These are phyloP conservation scores for Pyrus betulifolia DNA, from an alignment of 306 rosid genomes.

Conservation along the genomic window DNA sequence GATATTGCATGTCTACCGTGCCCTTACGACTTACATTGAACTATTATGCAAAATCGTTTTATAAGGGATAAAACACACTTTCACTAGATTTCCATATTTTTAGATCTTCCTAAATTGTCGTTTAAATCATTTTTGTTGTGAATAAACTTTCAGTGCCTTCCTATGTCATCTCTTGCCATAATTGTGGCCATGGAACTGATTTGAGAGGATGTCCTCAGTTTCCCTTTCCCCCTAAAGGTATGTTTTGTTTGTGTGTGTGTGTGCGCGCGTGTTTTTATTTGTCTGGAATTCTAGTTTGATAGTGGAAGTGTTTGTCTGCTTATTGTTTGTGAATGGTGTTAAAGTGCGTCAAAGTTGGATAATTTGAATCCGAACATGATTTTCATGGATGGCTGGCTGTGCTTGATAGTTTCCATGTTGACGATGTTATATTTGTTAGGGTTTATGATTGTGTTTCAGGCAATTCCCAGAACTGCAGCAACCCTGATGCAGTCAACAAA, in stretches of 20 bases:
- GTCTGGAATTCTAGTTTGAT: too few relatives aligned
- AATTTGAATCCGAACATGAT: neutral
- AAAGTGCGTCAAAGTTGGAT: too few relatives aligned
- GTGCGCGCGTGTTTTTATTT: neutral
- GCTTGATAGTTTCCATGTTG: neutral
- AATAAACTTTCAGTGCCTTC: constrained; percentile 75
- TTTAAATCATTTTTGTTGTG: neutral
- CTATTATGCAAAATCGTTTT: too few relatives aligned
- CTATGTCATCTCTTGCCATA: constrained; percentile 53
- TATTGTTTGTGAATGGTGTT: too few relatives aligned
- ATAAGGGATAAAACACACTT: too few relatives aligned
- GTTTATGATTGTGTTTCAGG: constrained; percentile 37
- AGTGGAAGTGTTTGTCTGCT: too few relatives aligned
- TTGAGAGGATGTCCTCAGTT: constrained; percentile 85
- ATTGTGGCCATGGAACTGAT: constrained; percentile 90
- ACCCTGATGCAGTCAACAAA: constrained; percentile 71
- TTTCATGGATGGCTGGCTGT: neutral
- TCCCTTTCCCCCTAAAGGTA: constrained; percentile 73
- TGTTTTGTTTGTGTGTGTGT: neutral
- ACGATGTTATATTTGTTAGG: constrained; percentile 6
- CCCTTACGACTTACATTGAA: too few relatives aligned
- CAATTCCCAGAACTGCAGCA: constrained; percentile 58
- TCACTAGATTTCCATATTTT: neutral
- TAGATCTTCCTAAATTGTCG: neutral
- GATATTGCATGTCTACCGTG: too few relatives aligned